A percentile compares a stretch with the other conserved stretches of the same genome.
Conservation (phyloP, 2,329 filamentous ascomycete species). For the Trichoderma sp. region DNA sequence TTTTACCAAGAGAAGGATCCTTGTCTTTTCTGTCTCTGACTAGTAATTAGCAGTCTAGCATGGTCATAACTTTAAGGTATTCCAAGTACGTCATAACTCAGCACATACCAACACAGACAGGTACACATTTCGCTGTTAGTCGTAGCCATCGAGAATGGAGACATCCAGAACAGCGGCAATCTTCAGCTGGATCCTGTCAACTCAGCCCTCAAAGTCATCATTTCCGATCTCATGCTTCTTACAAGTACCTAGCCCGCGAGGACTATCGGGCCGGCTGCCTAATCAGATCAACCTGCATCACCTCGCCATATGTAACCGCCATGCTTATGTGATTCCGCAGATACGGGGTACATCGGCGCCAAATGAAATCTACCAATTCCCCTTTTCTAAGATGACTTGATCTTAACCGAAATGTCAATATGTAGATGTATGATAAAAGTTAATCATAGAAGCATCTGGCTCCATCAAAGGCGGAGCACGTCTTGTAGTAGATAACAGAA, state of each 20-base stretch:
- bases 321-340: slow-evolving; percentile 18
- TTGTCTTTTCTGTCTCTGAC: background rate
- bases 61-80: background rate
- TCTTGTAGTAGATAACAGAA: background rate
- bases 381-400: background rate
- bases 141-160: background rate
- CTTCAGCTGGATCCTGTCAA: background rate
- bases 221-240: background rate
- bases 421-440: background rate
- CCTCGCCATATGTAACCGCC: background rate
- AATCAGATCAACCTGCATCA: background rate
- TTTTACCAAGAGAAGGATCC: background rate
- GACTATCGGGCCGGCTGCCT: background rate
- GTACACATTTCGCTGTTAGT: background rate
- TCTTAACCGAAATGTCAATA: background rate
- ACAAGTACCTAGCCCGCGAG: background rate
- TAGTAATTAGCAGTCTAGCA: background rate
- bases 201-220: background rate
- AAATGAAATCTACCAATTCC: slow-evolving; percentile 20
- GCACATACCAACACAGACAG: background rate
- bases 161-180: background rate
- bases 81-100: background rate
- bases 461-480: background rate
- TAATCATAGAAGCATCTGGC: background rate
- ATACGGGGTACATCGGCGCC: slow-evolving; percentile 24